Percentiles rank a stretch among this genome's conserved stretches.
phyloP scores from a whole-genome alignment of 139 green algal species.

The Eudorina sp. region DNA sequence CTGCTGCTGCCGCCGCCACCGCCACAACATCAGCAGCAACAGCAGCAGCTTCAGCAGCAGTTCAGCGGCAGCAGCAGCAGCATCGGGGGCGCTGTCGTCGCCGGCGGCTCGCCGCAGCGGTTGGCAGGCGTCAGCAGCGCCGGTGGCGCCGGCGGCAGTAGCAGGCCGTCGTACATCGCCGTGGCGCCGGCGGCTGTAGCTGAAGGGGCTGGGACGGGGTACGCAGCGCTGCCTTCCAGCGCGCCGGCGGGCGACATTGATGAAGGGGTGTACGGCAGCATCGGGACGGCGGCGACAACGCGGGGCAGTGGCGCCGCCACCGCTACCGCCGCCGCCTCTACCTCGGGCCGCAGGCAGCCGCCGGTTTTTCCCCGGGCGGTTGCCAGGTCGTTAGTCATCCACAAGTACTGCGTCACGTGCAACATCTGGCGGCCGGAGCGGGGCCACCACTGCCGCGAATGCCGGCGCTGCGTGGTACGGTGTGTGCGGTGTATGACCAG shows the following conservation, averaged over 20 bases:
- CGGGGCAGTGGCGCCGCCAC: too few relatives aligned
- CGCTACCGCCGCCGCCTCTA: too few relatives aligned
- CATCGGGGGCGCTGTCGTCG: too few relatives aligned
- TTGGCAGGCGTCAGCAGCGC: not conserved
- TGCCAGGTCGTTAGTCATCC: not conserved
- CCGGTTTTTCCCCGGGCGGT: too few relatives aligned
- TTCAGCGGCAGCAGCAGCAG: not conserved
- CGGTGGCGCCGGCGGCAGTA: not conserved
- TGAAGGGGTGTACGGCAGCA: too few relatives aligned
- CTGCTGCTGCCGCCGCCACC: not conserved
- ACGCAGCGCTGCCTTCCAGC: not conserved
- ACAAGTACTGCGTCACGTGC: slow-evolving; percentile 81
- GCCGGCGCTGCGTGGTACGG: slow-evolving; percentile 82
- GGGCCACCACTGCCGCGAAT: slow-evolving; percentile 76
- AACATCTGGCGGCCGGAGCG: slow-evolving; percentile 80
- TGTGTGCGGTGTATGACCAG: too few relatives aligned
- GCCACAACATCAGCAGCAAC: not conserved
- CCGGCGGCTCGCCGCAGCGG: too few relatives aligned
- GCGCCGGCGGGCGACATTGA: too few relatives aligned
- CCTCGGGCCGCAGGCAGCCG: too few relatives aligned
- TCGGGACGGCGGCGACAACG: too few relatives aligned
- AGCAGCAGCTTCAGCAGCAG: not conserved
- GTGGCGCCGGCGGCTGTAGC: not conserved
- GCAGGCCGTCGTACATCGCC: not conserved
- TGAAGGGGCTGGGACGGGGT: not conserved